These are phyloP conservation scores for Jaltomata sinuosa DNA, from an alignment of 257 asterid genomes.

Conservation along the genomic window DNA sequence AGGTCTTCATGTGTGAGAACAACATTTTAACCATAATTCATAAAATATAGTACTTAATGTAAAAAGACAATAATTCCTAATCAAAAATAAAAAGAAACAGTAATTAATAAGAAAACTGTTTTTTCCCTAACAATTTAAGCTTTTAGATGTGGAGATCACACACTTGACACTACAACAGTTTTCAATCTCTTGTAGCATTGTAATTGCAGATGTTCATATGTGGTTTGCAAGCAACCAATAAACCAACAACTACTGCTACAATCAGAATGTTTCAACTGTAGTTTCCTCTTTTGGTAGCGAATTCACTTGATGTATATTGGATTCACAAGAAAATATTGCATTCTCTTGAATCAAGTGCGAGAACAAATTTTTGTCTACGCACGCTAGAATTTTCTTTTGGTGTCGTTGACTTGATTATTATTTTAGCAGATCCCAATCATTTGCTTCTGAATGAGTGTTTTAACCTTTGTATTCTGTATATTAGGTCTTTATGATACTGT, in stretches of 20 bases:
- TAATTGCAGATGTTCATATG: not conserved
- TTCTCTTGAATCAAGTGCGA: not conserved
- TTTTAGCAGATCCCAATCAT: not conserved
- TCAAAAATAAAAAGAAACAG: not conserved
- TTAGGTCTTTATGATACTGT: slow-evolving; percentile 94
- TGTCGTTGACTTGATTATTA: not conserved
- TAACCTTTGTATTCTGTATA: slow-evolving; percentile 1
- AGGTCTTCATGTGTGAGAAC: not conserved
- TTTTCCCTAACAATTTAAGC: not conserved
- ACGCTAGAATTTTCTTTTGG: not conserved
- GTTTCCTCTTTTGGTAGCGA: not conserved
- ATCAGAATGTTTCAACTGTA: not conserved
- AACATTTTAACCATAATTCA: not conserved
- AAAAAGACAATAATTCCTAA: not conserved
- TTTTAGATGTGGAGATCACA: not conserved
- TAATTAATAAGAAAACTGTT: not conserved
- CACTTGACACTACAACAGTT: not conserved
- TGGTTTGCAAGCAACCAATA: not conserved
- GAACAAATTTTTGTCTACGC: not conserved
- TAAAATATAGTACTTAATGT: not conserved
- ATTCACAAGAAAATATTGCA: not conserved
- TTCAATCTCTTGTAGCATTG: not conserved
- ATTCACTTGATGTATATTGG: not conserved
- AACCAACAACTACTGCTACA: not conserved
- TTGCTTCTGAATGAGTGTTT: not conserved